Evolutionary conservation across 192 early-diverging fungal genomes (phyloP).

Genomic region (Dimargaris verticillata): DNA sequence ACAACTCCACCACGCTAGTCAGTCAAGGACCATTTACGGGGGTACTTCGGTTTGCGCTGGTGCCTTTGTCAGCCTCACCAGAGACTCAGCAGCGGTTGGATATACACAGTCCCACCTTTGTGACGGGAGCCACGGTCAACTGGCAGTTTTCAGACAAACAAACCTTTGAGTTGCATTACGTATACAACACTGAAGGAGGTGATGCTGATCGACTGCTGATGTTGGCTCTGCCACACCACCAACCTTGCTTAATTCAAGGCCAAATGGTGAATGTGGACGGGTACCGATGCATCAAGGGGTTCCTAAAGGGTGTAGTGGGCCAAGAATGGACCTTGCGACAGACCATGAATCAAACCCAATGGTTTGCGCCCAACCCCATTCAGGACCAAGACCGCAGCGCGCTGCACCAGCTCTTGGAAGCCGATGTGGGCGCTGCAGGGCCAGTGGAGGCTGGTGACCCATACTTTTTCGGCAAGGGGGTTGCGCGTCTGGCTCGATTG

Average conservation of each 20-base stretch:
- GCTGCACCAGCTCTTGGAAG: slow-evolving; percentile 21
- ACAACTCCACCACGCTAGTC: not conserved
- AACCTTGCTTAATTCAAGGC: slow-evolving; percentile 13
- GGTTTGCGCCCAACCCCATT: slow-evolving; percentile 17
- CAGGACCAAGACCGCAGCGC: slow-evolving; percentile 13
- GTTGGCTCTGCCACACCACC: slow-evolving; percentile 33
- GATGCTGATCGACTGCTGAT: slow-evolving; percentile 20
- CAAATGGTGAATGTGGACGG: slow-evolving; percentile 16
- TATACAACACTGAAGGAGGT: slow-evolving; percentile 26
- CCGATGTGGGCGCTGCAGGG: slow-evolving; percentile 15
- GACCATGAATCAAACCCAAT: slow-evolving; percentile 17
- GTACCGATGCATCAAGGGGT: slow-evolving; percentile 31
- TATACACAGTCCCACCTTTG: slow-evolving; percentile 24
- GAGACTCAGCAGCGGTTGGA: slow-evolving; percentile 29
- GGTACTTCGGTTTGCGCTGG: slow-evolving; percentile 25
- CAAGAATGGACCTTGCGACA: slow-evolving; percentile 28
- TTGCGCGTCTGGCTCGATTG: slow-evolving; percentile 28
- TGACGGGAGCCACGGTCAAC: slow-evolving; percentile 19
- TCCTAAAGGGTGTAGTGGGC: slow-evolving; percentile 26
- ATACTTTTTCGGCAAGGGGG: slow-evolving; percentile 37
- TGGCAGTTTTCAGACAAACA: not conserved
- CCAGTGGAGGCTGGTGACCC: slow-evolving; percentile 22
- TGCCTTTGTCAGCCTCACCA: slow-evolving; percentile 14
- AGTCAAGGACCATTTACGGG: slow-evolving; percentile 18
- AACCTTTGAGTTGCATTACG: slow-evolving; percentile 17